Evolutionary conservation across 2,329 filamentous ascomycete species (phyloP).

Genomic region (Pseudogymnoascus sp.): DNA sequence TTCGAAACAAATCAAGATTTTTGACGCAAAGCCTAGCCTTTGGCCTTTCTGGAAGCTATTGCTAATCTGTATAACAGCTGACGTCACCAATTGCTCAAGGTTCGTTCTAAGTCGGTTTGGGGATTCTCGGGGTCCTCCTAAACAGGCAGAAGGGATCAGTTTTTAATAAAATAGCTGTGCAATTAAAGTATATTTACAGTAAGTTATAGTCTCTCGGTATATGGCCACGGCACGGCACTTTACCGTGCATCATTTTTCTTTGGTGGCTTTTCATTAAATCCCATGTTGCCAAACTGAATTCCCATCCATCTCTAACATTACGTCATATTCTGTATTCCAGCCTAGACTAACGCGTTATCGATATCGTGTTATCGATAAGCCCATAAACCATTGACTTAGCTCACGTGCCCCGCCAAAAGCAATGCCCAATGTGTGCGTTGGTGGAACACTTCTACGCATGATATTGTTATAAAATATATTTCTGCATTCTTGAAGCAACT

Average conservation of each 20-base stretch:
- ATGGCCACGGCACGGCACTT: background rate
- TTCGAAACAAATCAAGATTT: background rate
- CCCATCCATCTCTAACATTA: background rate
- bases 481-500: background rate
- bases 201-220: background rate
- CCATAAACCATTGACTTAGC: background rate
- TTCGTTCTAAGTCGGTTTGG: background rate
- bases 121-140: background rate
- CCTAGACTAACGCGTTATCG: background rate
- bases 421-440: background rate
- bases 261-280: background rate
- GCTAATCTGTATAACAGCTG: background rate
- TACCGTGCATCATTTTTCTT: background rate
- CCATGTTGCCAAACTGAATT: background rate
- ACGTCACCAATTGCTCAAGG: background rate
- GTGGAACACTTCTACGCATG: background rate
- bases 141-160: background rate
- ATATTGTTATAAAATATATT: background rate
- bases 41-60: constrained; percentile 3
- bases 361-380: background rate
- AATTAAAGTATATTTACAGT: background rate
- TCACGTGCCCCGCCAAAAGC: constrained; percentile 1
- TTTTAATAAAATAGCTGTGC: background rate
- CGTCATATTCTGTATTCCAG: background rate
- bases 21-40: background rate